Evolutionary conservation across 2,329 filamentous ascomycete genomes (phyloP).

Genomic region (Fusarium sp.): DNA sequence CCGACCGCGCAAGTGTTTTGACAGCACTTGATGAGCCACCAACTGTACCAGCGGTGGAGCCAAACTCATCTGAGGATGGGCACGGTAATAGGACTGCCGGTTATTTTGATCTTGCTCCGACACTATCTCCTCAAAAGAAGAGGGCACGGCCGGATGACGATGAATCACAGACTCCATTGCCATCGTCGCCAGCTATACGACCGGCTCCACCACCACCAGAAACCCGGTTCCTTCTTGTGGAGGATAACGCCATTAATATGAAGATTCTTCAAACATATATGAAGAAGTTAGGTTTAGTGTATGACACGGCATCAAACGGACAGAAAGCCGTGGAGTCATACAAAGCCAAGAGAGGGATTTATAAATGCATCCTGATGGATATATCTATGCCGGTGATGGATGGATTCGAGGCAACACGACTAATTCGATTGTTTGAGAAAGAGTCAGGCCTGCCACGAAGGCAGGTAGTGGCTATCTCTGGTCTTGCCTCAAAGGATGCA

Average conservation of each 20-base stretch:
- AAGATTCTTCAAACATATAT: constrained; percentile 51
- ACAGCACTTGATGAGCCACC: constrained; percentile 19
- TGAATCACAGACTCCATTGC: background rate
- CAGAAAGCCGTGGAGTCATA: constrained; percentile 51
- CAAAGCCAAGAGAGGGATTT: constrained; percentile 35
- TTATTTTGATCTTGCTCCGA: constrained; percentile 10
- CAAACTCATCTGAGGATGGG: background rate
- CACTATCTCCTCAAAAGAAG: constrained; percentile 12
- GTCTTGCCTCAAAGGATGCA: constrained; percentile 61
- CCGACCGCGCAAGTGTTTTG: constrained; percentile 26
- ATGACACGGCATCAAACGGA: constrained; percentile 50
- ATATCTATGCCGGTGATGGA: constrained; percentile 70
- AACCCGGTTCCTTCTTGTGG: constrained; percentile 52
- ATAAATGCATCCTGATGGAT: constrained; percentile 57
- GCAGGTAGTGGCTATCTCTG: constrained; percentile 65
- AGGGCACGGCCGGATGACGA: constrained; percentile 8
- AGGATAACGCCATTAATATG: constrained; percentile 57
- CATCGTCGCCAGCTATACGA: background rate
- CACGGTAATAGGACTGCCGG: background rate
- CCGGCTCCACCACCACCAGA: background rate
- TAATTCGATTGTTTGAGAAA: constrained; percentile 62
- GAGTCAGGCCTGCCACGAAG: constrained; percentile 54
- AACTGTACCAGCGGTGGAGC: background rate
- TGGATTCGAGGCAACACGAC: constrained; percentile 62
- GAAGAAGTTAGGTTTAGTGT: constrained; percentile 48